These are phyloP conservation scores for Pinus taeda DNA, from an alignment of 75 land plant species.

Conservation along the genomic window DNA sequence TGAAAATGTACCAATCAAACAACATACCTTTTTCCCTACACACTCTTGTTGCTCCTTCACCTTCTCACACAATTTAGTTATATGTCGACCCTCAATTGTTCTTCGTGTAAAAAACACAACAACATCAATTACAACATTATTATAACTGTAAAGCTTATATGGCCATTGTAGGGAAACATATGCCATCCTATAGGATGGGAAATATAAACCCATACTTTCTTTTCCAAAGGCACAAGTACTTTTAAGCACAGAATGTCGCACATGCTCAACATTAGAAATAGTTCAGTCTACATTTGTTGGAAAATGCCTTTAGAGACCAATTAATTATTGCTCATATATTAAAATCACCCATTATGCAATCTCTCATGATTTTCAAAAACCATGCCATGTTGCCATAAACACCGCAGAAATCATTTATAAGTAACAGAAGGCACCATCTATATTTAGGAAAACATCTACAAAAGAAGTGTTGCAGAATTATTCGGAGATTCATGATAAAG, in stretches of 20 bases:
- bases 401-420: neutral
- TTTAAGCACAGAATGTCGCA: neutral
- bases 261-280: neutral
- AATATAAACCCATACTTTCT: too few relatives aligned
- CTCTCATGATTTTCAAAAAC: neutral
- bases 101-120: slow-evolving; percentile 35
- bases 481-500: neutral
- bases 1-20: neutral
- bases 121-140: neutral
- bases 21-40: slow-evolving; percentile 49
- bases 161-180: too few relatives aligned
- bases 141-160: too few relatives aligned
- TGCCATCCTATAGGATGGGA: neutral
- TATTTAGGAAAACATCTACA: neutral
- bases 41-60: slow-evolving; percentile 90
- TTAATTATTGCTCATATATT: neutral
- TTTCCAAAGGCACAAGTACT: neutral
- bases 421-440: neutral
- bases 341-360: neutral
- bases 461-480: neutral
- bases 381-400: neutral
- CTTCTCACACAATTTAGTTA: slow-evolving; percentile 76
- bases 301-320: neutral
- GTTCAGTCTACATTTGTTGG: neutral
- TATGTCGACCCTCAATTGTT: slow-evolving; percentile 78